phyloP scores from a whole-genome alignment of 352 stramenopile species.

The Pythium phragmitis region DNA sequence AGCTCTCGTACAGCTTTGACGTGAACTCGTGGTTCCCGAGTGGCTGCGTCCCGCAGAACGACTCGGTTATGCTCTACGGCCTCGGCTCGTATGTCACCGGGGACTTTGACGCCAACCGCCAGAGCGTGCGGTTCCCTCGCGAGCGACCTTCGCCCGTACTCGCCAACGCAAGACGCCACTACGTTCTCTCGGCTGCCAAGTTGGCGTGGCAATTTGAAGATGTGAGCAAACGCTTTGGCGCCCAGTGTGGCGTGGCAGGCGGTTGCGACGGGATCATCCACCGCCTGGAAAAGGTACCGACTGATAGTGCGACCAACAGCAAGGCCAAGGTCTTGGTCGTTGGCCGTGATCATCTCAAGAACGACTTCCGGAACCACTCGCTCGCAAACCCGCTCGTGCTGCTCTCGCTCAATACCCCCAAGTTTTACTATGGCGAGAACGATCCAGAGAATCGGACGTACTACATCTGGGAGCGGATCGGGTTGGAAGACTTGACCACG shows the following conservation, averaged over 20 bases:
- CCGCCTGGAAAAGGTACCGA: neutral
- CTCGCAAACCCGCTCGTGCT: conserved; percentile 6
- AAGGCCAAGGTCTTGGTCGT: conserved; percentile 10
- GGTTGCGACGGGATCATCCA: conserved; percentile 14
- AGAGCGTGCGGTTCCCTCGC: neutral
- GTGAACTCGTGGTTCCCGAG: conserved; percentile 10
- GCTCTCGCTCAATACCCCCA: conserved; percentile 11
- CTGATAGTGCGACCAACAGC: neutral
- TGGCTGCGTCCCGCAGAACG: conserved; percentile 1
- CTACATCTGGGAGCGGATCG: conserved; percentile 19
- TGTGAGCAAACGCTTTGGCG: conserved; percentile 11
- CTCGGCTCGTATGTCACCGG: conserved; percentile 19
- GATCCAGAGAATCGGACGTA: neutral
- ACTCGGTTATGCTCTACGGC: conserved; percentile 19
- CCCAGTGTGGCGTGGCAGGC: neutral
- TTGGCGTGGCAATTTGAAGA: conserved; percentile 17
- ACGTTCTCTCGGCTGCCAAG: conserved; percentile 9
- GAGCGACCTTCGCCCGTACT: neutral
- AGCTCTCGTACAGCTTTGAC: conserved; percentile 18
- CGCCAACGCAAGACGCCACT: conserved; percentile 8
- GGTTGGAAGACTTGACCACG: conserved; percentile 7
- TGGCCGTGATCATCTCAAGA: neutral
- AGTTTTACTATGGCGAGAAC: conserved; percentile 10
- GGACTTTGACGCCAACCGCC: neutral
- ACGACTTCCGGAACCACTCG: neutral